Percentiles rank a stretch among this genome's conserved stretches.
phyloP scores from a whole-genome alignment of 177 flowering plant genomes.

The Vitis hybrid region DNA sequence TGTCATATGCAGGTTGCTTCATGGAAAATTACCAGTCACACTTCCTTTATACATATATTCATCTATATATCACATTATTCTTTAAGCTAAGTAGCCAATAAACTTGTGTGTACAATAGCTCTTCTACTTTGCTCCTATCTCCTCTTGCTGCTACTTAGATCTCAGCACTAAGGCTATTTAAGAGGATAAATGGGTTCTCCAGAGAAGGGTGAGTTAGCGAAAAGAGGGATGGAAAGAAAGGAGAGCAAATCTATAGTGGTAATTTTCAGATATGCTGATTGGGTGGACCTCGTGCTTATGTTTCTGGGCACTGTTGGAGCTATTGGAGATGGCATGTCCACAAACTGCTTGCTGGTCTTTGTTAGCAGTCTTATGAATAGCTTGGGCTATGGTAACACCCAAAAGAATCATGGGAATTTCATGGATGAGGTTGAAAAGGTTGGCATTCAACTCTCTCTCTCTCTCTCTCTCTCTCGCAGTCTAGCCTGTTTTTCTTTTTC shows the following conservation, averaged over 20 bases:
- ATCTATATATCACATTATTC: not conserved
- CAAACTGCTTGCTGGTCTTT: constrained; percentile 66
- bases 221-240: constrained; percentile 18
- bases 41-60: not conserved
- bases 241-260: constrained; percentile 28
- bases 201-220: constrained; percentile 15
- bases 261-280: constrained; percentile 78
- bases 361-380: constrained; percentile 79
- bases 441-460: constrained; percentile 1
- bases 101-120: not conserved
- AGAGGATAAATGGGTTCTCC: constrained; percentile 27
- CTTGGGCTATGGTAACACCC: constrained; percentile 61
- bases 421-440: constrained; percentile 74
- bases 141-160: not conserved
- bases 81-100: not conserved
- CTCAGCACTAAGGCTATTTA: not conserved
- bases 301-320: constrained; percentile 80
- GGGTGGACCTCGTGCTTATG: constrained; percentile 72
- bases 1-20: constrained; percentile 14
- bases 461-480: not conserved
- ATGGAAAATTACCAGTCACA: constrained; percentile 12
- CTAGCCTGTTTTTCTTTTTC: not conserved
- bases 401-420: constrained; percentile 44
- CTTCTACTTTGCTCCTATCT: not conserved
- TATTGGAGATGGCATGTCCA: constrained; percentile 92